phyloP scores from a whole-genome alignment of 225 moss, liverwort and hornwort species.

The Bryum argenteum region DNA sequence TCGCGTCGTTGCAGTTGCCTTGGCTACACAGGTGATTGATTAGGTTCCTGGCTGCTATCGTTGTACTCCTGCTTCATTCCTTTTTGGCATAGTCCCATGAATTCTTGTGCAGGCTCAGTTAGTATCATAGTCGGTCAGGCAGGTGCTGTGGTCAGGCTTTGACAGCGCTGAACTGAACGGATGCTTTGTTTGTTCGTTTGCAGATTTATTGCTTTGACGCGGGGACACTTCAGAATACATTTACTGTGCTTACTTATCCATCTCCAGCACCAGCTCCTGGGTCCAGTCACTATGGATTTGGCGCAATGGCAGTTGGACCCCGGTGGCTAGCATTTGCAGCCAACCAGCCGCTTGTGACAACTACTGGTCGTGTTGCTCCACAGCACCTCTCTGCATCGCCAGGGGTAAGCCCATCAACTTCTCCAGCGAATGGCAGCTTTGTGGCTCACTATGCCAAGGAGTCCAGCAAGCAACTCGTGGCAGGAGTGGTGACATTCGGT shows the following conservation, averaged over 20 bases:
- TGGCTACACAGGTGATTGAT: constrained; percentile 75
- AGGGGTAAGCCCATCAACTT: constrained; percentile 91
- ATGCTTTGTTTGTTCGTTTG: constrained; percentile 9
- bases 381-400: constrained; percentile 95
- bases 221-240: constrained; percentile 79
- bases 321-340: constrained; percentile 98
- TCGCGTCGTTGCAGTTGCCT: constrained; percentile 88
- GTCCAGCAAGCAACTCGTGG: constrained; percentile 92
- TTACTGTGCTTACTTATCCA: constrained; percentile 88
- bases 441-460: constrained; percentile 95
- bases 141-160: too few species aligned
- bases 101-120: too few species aligned
- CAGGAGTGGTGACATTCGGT: constrained; percentile 89
- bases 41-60: neutral
- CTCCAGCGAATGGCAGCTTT: constrained; percentile 85
- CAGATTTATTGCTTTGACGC: constrained; percentile 99
- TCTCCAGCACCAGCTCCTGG: constrained; percentile 60
- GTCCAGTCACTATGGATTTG: constrained; percentile 68
- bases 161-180: neutral
- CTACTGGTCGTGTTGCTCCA: constrained; percentile 87
- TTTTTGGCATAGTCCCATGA: neutral
- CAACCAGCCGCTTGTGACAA: constrained; percentile 81
- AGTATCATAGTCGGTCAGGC: too few species aligned
- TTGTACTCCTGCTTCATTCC: neutral
- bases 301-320: constrained; percentile 93